Conservation (phyloP, 768 basidiomycete genomes). For the Russula earlei region DNA sequence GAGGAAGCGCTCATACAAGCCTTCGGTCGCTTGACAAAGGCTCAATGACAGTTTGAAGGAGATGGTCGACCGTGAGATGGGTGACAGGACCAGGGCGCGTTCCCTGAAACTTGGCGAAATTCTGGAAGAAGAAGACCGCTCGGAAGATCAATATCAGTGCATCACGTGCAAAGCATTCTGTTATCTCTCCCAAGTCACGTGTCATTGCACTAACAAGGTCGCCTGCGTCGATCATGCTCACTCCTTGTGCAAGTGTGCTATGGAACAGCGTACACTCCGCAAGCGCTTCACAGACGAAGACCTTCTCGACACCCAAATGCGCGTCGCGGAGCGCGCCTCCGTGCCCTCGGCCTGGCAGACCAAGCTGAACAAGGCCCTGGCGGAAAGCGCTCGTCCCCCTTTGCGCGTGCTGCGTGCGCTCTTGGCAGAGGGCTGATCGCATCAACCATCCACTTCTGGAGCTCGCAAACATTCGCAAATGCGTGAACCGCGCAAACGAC, state of each 20-base stretch:
- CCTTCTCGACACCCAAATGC: conserved; percentile 53
- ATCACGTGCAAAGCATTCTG: conserved; percentile 86
- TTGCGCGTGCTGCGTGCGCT: conserved; percentile 72
- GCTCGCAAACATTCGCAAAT: conserved; percentile 60
- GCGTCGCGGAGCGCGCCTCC: conserved; percentile 61
- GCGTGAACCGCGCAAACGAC: conserved; percentile 71
- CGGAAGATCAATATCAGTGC: conserved; percentile 96
- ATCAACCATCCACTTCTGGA: conserved; percentile 70
- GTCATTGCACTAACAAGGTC: conserved; percentile 66
- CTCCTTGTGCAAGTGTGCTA: conserved; percentile 59
- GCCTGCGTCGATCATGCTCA: conserved; percentile 81
- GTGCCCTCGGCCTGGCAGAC: conserved; percentile 67
- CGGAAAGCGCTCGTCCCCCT: conserved; percentile 59
- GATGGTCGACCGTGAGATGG: conserved; percentile 82
- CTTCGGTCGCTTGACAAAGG: conserved; percentile 37
- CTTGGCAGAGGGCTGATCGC: conserved; percentile 83
- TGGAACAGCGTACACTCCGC: conserved; percentile 52
- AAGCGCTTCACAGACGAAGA: conserved; percentile 78
- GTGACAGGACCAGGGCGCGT: conserved; percentile 54
- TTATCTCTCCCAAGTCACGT: conserved; percentile 88
- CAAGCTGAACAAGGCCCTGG: conserved; percentile 57
- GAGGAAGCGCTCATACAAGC: neutral
- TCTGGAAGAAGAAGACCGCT: conserved; percentile 68
- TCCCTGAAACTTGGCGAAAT: conserved; percentile 51
- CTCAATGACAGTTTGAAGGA: conserved; percentile 73